A percentile compares a stretch with the other conserved stretches of the same genome.
phyloP scores from a whole-genome alignment of 441 rosid species.

The Raphanus hybrid region DNA sequence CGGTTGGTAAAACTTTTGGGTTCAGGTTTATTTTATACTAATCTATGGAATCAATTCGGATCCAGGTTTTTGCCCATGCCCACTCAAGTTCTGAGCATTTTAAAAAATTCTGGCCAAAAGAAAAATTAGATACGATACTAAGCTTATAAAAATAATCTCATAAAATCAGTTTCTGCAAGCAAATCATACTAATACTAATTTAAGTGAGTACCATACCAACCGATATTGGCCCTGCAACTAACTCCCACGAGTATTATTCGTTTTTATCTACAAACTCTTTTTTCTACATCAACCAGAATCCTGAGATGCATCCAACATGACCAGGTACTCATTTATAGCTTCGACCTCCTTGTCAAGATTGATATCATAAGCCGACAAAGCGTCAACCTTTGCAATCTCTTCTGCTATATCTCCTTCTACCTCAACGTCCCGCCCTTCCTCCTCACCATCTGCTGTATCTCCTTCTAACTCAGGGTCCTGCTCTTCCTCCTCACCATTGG shows the following conservation, averaged over 20 bases:
- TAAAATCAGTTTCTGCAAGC: constrained; percentile 12
- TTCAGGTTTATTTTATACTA: background rate
- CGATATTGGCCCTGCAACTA: constrained; percentile 16
- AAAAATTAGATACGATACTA: background rate
- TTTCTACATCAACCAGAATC: constrained; percentile 22
- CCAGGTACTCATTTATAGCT: constrained; percentile 74
- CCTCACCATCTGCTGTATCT: constrained; percentile 14
- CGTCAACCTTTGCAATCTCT: constrained; percentile 62
- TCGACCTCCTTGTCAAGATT: constrained; percentile 75
- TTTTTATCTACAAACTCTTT: constrained; percentile 27
- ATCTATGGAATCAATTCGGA: background rate
- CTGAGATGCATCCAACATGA: constrained; percentile 58
- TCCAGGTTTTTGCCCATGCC: background rate
- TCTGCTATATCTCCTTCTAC: constrained; percentile 71
- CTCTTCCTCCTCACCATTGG: constrained; percentile 28
- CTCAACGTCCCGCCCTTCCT: constrained; percentile 65
- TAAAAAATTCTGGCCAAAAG: background rate
- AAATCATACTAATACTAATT: constrained; percentile 18
- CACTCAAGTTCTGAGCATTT: background rate
- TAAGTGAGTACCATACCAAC: constrained; percentile 23
- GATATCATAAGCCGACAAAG: constrained; percentile 74
- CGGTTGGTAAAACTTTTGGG: background rate
- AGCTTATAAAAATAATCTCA: background rate
- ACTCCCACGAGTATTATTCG: constrained; percentile 27
- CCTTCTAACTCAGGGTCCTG: constrained; percentile 36